Base-by-base conservation (phyloP, 495 filamentous ascomycete genomes). In the Thozetella sp. region DNA sequence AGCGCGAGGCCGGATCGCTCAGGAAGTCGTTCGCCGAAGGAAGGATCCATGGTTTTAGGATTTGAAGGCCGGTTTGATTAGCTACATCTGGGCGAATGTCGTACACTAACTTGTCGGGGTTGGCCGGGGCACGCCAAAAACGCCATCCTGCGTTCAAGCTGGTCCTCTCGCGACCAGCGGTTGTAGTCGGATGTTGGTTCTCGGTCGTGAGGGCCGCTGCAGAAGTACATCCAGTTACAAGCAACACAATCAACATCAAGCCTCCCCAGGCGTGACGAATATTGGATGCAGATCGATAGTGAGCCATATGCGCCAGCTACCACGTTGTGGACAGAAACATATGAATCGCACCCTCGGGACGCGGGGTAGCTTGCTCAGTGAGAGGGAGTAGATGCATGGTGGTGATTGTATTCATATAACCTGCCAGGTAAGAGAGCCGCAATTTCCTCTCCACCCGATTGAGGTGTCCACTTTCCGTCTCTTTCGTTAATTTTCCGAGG, bases 11-110 rank as follows among this genome's bases (percentile, higher is more conserved):
- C 3, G 56, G 55, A 23, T 56, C 43, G 22, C 25, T 55, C 25
- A 64, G 34, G 53, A 64, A 64, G 34, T 60, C 54, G 46, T 60
- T 64, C 6, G 48, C 57, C 2, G 53, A 54, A 22, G 62, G 62
- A 13, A 64, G 46, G 19, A 64, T 60, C 54, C 59, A 64, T 2
- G 25, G 27, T 51, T 60, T 64, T 19, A 60, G 53, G 43, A 48
- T n/a, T 20, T 48, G 11, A 3, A 48, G 9, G 4, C n/a, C n/a
- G 10, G 43, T 20, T n/a, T 48, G 9, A 20, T 20, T 20, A 9
- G n/a, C 6, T 3, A 10, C n/a, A 19, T 48, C 43, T 19, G 43
- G 43, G 10, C 40, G 54, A 6, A 15, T 48, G 53, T 37, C 25
- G 25, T 63, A 63, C n/a, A 25, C 40, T 3, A 63, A 22, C 1